Evolutionary conservation across 1,139 yeast genomes (phyloP), one percentile per base, ranked within the genome.

Genomic region (Hyphopichia buzzinii): DNA sequence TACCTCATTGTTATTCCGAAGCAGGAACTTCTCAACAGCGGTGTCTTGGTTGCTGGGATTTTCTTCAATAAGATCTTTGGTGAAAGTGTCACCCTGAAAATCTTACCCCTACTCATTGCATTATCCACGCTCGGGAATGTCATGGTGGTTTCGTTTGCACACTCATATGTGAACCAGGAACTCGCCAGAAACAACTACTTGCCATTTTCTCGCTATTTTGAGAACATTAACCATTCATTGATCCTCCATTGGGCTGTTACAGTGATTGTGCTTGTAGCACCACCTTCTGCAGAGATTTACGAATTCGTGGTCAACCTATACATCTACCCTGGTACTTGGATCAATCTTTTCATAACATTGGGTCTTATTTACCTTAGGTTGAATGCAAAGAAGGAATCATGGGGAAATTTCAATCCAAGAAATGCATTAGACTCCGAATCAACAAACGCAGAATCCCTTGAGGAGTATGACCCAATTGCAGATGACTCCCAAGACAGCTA

Each of bases 11-110:
- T 84, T 28, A 86, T 85, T 8, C 90, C 94, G 30, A 73, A 74
- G 48, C 76, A 76, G 3, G 77, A 71, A 41, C 64, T 85, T 39
- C 60, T 72, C 31, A 58, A 71, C 29, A 81, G 89, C 28, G 88
- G 88, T 7, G 80, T 81, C 12, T 69, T 84, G 42, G 71, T 84
- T 28, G 94, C 94, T 4, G 90, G 88, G 3, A 73, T 79, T 32
- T 84, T 81, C 57, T 85, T 85, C 60, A 75, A 74, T 39, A 79
- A 80, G 49, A 81, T 81, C n/a, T 84, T 84, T 60, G 92, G 92
- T 29, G 70, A 70, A 35, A 67, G 70, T 24, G 74, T 83, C n/a
- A 81, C 83, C 1, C 53, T 74, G 40, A 72, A 72, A 41, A 77
- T 85, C 5, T 72, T 85, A 21, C 81, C 89, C 0, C 77, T 81